A percentile compares a stretch with the other conserved stretches of the same genome.
phyloP scores from a whole-genome alignment of 2,329 filamentous ascomycete genomes.

The Capronia americana region DNA sequence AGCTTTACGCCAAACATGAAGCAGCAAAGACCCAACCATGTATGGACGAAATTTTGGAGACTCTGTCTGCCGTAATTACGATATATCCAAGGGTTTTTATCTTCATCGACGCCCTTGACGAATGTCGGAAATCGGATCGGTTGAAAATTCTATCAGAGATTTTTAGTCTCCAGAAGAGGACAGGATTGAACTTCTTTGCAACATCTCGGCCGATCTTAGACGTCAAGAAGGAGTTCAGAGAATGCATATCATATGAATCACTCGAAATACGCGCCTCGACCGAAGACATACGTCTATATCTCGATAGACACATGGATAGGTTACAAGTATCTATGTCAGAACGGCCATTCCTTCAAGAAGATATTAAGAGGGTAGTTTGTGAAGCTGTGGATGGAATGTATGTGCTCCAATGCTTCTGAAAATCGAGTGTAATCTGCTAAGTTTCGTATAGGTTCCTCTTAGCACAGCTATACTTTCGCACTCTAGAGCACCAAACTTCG shows the following conservation, averaged over 20 bases:
- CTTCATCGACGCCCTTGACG: conserved; percentile 39
- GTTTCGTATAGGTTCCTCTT: conserved; percentile 30
- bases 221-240: background rate
- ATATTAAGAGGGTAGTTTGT: conserved; percentile 28
- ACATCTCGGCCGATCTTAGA: background rate
- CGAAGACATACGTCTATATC: conserved; percentile 28
- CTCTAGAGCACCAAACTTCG: background rate
- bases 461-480: conserved; percentile 12
- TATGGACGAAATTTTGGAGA: conserved; percentile 22
- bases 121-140: conserved; percentile 21
- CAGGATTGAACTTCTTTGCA: background rate
- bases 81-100: conserved; percentile 31
- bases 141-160: conserved; percentile 32
- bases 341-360: background rate
- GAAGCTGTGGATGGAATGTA: conserved; percentile 38
- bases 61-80: conserved; percentile 8
- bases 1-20: too few relatives aligned
- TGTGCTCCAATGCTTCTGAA: conserved; percentile 8
- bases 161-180: conserved; percentile 35
- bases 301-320: conserved; percentile 23
- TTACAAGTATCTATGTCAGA: conserved; percentile 20
- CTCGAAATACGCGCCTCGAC: background rate
- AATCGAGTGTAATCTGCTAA: too few relatives aligned
- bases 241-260: too few relatives aligned
- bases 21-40: too few relatives aligned